Conservation (phyloP, 257 asterid genomes). For the Salvia miltiorrhiza region DNA sequence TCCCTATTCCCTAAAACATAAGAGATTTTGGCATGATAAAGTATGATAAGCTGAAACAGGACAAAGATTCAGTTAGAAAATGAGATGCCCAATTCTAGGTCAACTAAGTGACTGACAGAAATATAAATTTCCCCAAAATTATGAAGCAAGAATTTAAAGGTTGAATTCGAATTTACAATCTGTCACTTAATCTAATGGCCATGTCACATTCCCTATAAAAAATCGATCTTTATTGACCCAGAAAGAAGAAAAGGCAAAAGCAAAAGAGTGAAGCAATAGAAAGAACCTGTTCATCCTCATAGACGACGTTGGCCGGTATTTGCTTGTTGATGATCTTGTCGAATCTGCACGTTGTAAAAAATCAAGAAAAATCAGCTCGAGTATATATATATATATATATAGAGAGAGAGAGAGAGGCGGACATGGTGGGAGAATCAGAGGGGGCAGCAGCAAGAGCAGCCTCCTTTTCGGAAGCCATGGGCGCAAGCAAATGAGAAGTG, state of each 20-base stretch:
- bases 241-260: neutral
- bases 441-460: slow-evolving; percentile 80
- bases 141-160: neutral
- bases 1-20: neutral
- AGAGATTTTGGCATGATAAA: neutral
- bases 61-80: neutral
- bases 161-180: neutral
- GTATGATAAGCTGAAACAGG: neutral
- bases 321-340: slow-evolving; percentile 87
- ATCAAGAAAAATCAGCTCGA: slow-evolving; percentile 12
- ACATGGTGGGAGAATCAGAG: slow-evolving; percentile 82
- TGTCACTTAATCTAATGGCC: neutral
- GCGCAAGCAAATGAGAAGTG: slow-evolving; percentile 34
- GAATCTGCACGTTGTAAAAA: slow-evolving; percentile 47
- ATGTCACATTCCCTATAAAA: neutral
- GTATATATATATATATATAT: too few species aligned
- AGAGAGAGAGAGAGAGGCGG: neutral
- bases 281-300: slow-evolving; percentile 82
- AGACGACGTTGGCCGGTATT: slow-evolving; percentile 74
- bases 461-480: slow-evolving; percentile 92
- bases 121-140: neutral
- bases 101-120: neutral
- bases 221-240: neutral
- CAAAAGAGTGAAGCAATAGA: neutral
- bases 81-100: neutral